A percentile compares a stretch with the other conserved stretches of the same genome.
These are phyloP conservation scores for Suillus americanus DNA, from an alignment of 768 basidiomycete species.

Conservation along the genomic window DNA sequence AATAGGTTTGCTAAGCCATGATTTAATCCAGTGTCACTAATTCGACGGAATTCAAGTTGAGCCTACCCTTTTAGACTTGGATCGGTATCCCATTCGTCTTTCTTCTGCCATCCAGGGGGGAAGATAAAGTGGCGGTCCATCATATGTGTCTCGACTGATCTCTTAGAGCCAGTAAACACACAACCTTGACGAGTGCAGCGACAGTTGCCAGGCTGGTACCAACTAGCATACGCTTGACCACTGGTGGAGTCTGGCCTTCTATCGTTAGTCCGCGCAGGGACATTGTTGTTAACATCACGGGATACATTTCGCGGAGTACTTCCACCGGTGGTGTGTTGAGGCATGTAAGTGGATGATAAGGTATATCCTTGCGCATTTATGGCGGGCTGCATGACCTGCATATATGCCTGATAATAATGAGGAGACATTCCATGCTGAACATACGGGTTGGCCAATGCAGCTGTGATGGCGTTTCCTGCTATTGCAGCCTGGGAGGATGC, in stretches of 20 bases:
- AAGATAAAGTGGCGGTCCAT: constrained; percentile 90
- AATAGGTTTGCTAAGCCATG: constrained; percentile 55
- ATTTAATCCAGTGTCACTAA: background rate
- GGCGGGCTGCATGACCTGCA: constrained; percentile 31
- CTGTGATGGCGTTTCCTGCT: constrained; percentile 19
- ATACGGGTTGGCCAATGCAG: constrained; percentile 26
- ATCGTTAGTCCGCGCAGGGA: constrained; percentile 5
- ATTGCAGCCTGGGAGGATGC: constrained; percentile 6
- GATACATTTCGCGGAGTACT: background rate
- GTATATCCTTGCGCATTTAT: constrained; percentile 37
- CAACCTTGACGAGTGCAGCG: constrained; percentile 68
- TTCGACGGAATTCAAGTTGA: background rate
- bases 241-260: constrained; percentile 15
- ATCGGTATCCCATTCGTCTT: constrained; percentile 77
- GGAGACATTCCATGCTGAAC: constrained; percentile 36
- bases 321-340: constrained; percentile 12
- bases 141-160: constrained; percentile 75
- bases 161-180: constrained; percentile 64
- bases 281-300: constrained; percentile 3
- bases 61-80: constrained; percentile 75
- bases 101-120: constrained; percentile 70
- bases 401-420: constrained; percentile 59
- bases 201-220: constrained; percentile 63
- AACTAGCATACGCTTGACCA: constrained; percentile 31
- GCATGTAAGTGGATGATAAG: constrained; percentile 38